Conservation (phyloP, 805 yeast genomes). For the Candida andamanensis region DNA sequence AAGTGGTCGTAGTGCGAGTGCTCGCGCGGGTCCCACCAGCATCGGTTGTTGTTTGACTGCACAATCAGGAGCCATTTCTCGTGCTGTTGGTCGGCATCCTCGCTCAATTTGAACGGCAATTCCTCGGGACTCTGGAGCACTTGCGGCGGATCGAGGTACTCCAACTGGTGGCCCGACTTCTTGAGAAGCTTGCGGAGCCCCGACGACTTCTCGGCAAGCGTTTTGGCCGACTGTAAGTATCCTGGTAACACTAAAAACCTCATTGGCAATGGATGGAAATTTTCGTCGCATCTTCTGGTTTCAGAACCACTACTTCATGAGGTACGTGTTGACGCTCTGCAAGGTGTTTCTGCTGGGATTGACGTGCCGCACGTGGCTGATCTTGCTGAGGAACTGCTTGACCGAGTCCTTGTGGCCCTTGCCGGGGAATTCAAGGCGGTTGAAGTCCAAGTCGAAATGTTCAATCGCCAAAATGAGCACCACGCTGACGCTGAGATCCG, state of each 20-base stretch:
- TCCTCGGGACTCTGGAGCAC: conserved; percentile 18
- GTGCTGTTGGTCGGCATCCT: conserved; percentile 20
- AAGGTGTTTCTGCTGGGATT: conserved; percentile 78
- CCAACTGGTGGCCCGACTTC: conserved; percentile 22
- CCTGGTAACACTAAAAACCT: conserved; percentile 27
- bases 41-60: conserved; percentile 23
- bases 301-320: too few species aligned
- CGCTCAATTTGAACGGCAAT: conserved; percentile 25
- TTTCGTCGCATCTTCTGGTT: too few species aligned
- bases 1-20: conserved; percentile 23
- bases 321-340: conserved; percentile 53
- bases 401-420: conserved; percentile 46
- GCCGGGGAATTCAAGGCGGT: conserved; percentile 5
- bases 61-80: conserved; percentile 29
- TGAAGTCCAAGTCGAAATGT: conserved; percentile 42
- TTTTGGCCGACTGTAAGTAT: conserved; percentile 30
- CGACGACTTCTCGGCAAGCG: conserved; percentile 29
- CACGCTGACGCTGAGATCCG: conserved; percentile 63
- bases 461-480: conserved; percentile 48
- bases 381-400: conserved; percentile 48
- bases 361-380: conserved; percentile 45
- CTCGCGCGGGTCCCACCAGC: conserved; percentile 32
- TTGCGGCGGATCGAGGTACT: conserved; percentile 31
- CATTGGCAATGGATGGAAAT: too few species aligned
- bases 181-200: conserved; percentile 25